Evolutionary conservation across 2,329 filamentous ascomycete genomes (phyloP).

Genomic region (Aspergillus sp.): DNA sequence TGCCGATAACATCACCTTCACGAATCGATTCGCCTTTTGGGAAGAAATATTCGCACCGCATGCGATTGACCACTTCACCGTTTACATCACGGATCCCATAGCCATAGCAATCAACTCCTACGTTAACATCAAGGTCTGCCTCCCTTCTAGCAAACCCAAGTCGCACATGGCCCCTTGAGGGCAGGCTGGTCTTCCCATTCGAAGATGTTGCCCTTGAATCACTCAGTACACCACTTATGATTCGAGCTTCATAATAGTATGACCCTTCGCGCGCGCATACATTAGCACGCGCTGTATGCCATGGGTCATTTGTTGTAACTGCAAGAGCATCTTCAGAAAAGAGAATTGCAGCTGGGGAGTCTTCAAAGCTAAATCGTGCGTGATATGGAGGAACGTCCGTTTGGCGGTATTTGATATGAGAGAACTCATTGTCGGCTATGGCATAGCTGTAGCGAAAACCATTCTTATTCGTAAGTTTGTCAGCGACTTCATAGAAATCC

Average conservation of each 20-base stretch:
- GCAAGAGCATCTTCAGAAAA: constrained; percentile 74
- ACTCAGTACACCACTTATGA: constrained; percentile 65
- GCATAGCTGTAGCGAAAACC: constrained; percentile 87
- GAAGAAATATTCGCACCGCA: constrained; percentile 87
- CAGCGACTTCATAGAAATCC: constrained; percentile 45
- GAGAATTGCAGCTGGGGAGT: constrained; percentile 80
- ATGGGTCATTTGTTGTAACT: constrained; percentile 88
- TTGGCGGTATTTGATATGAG: constrained; percentile 85
- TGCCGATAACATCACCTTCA: constrained; percentile 89
- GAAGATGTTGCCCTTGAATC: constrained; percentile 21
- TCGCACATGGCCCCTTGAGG: constrained; percentile 47
- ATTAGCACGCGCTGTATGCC: constrained; percentile 87
- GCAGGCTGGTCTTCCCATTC: constrained; percentile 22
- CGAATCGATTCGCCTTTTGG: constrained; percentile 73
- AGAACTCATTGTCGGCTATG: constrained; percentile 84
- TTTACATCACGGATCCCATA: constrained; percentile 88
- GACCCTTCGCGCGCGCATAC: constrained; percentile 85
- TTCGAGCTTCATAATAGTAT: constrained; percentile 92
- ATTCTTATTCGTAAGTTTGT: constrained; percentile 62
- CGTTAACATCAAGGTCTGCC: constrained; percentile 52
- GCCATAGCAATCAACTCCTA: constrained; percentile 92
- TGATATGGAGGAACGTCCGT: constrained; percentile 83
- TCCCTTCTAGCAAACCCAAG: constrained; percentile 50
- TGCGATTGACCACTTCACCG: constrained; percentile 91
- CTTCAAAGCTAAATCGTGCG: constrained; percentile 87